phyloP scores from a whole-genome alignment of 305 asterid genomes.

The Rubia occidens region DNA sequence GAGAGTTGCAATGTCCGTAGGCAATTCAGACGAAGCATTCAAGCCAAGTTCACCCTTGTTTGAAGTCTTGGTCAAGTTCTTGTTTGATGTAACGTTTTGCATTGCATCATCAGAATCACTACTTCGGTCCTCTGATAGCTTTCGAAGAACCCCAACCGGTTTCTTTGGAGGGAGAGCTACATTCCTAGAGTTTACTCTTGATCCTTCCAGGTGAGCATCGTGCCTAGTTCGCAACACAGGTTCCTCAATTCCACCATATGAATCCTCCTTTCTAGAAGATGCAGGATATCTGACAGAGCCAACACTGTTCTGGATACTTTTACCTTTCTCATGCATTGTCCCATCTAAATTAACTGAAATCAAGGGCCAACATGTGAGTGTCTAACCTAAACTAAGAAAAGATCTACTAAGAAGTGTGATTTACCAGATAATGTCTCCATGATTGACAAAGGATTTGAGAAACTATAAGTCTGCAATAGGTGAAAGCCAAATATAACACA shows the following conservation, averaged over 20 bases:
- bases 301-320: constrained; percentile 32
- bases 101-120: constrained; percentile 39
- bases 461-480: constrained; percentile 70
- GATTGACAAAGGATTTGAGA: constrained; percentile 76
- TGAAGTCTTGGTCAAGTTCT: constrained; percentile 30
- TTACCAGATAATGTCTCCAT: constrained; percentile 86
- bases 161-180: constrained; percentile 43
- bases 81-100: constrained; percentile 32
- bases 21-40: constrained; percentile 30
- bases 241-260: constrained; percentile 33
- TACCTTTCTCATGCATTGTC: constrained; percentile 35
- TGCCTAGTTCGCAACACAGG: constrained; percentile 35
- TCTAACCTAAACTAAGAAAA: constrained; percentile 10
- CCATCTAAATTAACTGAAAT: constrained; percentile 47
- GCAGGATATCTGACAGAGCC: constrained; percentile 30
- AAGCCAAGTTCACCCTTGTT: constrained; percentile 35
- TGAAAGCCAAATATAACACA: constrained; percentile 14
- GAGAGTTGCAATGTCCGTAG: constrained; percentile 38
- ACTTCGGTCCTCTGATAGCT: constrained; percentile 37
- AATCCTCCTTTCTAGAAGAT: constrained; percentile 31
- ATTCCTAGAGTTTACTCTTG: constrained; percentile 37
- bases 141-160: constrained; percentile 39
- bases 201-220: constrained; percentile 33
- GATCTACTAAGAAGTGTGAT: constrained; percentile 20
- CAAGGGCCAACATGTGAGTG: constrained; percentile 21